Base-by-base conservation (phyloP, 495 filamentous ascomycete species). In the Oidiodendron maius region DNA sequence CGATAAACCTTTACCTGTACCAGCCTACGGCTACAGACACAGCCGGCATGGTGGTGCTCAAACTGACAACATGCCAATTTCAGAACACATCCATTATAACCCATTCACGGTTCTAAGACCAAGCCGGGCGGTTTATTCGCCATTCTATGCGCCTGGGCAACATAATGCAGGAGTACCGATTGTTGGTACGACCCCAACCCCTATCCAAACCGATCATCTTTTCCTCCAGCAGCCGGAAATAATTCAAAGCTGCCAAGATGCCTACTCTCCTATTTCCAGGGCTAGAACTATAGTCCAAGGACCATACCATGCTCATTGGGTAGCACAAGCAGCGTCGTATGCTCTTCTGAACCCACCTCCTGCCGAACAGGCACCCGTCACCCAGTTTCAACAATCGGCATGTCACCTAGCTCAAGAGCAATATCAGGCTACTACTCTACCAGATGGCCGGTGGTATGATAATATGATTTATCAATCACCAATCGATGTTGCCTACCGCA, bases 91-190 rank as follows among this genome's bases (percentile, higher is more conserved):
- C n/a, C n/a, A n/a, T n/a, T 38, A 39, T 17, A 28, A 23, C 13
- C 57, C 46, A 23, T 50, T 56, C 22, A 53, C 56, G 20, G 48
- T 58, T 12, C 40, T 55, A 52, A 52, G 48, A 32, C 55, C 53
- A 1, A 61, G 46, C 21, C 51, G 52, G 23, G 69, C 49, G 0
- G 41, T 50, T 9, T 51, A 61, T 36, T 38, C 58, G 28, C 56
- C 56, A 45, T 61, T 57, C 26, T 77, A 71, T 51, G 64, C 75
- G 23, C 63, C 74, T 4, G 74, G 75, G 32, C 70, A 74, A 38
- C 65, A 64, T 53, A 75, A 75, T 46, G 72, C 71, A 5, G 71
- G 68, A 11, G 67, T 75, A 4, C 72, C 69, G 35, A 79, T 69
- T 24, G 71, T 76, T 70, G 74, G 71, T 62, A 70, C 71, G 18